A percentile compares a stretch with the other conserved stretches of the same genome.
Evolutionary conservation across 2,329 filamentous ascomycete species (phyloP).

Genomic region (Aspergillus nomiae): DNA sequence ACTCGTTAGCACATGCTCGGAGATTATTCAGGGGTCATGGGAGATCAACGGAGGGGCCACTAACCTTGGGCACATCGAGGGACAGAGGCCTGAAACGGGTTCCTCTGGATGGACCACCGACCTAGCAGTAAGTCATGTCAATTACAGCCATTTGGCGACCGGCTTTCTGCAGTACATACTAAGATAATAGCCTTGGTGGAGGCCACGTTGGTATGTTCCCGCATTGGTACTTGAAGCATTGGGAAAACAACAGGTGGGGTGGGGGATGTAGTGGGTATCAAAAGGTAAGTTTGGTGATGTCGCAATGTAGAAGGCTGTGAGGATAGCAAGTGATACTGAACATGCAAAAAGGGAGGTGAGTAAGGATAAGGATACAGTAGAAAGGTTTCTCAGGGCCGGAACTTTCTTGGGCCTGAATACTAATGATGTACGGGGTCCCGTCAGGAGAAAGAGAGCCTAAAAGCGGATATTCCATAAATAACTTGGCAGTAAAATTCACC

Average conservation of each 20-base stretch:
- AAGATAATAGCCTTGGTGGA: constrained; percentile 93
- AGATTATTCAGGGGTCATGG: constrained; percentile 5
- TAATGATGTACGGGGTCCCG: neutral
- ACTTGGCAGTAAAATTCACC: constrained; percentile 1
- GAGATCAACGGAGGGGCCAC: constrained; percentile 25
- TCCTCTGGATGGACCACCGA: constrained; percentile 91
- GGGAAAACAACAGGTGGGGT: constrained; percentile 18
- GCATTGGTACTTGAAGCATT: constrained; percentile 50
- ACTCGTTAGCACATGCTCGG: constrained; percentile 1
- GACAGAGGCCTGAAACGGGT: constrained; percentile 94
- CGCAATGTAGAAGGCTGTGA: neutral
- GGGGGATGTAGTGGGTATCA: constrained; percentile 5
- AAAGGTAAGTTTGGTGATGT: neutral
- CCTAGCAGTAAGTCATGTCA: constrained; percentile 57
- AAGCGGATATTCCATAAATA: constrained; percentile 8
- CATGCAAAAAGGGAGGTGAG: neutral
- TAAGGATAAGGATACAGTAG: neutral
- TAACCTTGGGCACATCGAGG: constrained; percentile 91
- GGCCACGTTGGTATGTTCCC: constrained; percentile 49
- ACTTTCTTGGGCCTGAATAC: constrained; percentile 1
- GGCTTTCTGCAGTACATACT: constrained; percentile 56
- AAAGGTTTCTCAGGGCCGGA: neutral
- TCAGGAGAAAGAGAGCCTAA: constrained; percentile 1
- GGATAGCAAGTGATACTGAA: neutral
- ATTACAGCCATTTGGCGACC: constrained; percentile 11